A percentile compares a stretch with the other conserved stretches of the same genome.
These are phyloP conservation scores for Cladosporium sp. DNA, from an alignment of 2,329 filamentous ascomycete species.

Conservation along the genomic window DNA sequence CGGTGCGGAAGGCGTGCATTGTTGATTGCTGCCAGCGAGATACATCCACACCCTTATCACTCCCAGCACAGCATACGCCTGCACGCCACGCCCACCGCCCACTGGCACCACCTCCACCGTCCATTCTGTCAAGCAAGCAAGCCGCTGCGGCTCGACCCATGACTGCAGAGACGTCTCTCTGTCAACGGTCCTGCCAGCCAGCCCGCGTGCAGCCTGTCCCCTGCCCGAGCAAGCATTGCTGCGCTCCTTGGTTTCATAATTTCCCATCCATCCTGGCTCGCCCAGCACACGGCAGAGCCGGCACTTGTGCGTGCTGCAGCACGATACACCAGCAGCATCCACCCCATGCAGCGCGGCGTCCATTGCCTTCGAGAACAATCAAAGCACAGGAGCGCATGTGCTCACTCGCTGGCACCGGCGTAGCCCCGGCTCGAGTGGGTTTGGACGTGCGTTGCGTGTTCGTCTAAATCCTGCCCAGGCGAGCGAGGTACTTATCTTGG, in stretches of 20 bases:
- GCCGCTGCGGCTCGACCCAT: constrained; percentile 5
- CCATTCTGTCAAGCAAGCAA: not conserved
- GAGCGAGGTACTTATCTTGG: not conserved
- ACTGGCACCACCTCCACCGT: not conserved
- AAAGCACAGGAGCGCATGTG: not conserved
- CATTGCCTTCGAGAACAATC: constrained; percentile 4
- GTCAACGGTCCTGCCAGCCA: constrained; percentile 9
- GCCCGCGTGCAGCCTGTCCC: constrained; percentile 10
- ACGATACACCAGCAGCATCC: constrained; percentile 1
- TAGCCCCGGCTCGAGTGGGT: not conserved
- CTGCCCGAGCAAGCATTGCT: constrained; percentile 15
- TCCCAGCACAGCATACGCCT: not conserved
- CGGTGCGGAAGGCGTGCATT: not conserved
- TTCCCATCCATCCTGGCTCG: constrained; percentile 11
- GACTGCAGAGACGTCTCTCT: constrained; percentile 4
- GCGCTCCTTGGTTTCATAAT: constrained; percentile 13
- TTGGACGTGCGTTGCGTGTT: constrained; percentile 2
- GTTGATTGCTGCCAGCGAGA: not conserved
- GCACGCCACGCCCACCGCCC: not conserved
- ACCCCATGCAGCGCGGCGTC: constrained; percentile 4
- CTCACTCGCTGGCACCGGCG: not conserved
- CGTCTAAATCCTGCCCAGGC: not conserved
- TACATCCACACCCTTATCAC: not conserved
- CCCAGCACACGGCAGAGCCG: not conserved
- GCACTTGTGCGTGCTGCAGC: constrained; percentile 6